A percentile compares a stretch with the other conserved stretches of the same genome.
Conservation (phyloP, 2,329 filamentous ascomycete species). For the Neofusicoccum sp. region DNA sequence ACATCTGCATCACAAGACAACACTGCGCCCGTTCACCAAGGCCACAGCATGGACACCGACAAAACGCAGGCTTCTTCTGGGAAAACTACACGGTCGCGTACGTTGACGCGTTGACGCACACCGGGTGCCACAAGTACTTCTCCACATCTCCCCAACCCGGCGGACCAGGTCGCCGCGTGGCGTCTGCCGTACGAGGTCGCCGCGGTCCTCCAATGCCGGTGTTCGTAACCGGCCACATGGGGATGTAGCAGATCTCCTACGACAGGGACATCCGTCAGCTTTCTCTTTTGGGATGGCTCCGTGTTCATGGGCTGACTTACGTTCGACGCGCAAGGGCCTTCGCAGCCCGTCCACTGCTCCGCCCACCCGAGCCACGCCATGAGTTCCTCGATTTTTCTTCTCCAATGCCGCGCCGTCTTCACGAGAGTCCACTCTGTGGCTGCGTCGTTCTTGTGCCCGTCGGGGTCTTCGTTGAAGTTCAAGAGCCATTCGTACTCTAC, state of each 20-base stretch:
- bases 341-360: conserved; percentile 45
- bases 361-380: conserved; percentile 54
- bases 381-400: conserved; percentile 37
- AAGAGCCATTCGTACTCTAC: conserved; percentile 43
- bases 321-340: conserved; percentile 42
- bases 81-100: background rate
- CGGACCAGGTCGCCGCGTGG: background rate
- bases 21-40: too few relatives aligned
- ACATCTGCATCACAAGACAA: too few relatives aligned
- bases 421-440: too few relatives aligned
- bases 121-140: conserved; percentile 21
- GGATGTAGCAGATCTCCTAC: conserved; percentile 48
- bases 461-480: conserved; percentile 25
- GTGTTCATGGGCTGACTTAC: conserved; percentile 11
- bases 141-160: conserved; percentile 2
- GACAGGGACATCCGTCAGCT: background rate
- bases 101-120: conserved; percentile 20
- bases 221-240: conserved; percentile 48
- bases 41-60: too few relatives aligned
- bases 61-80: background rate
- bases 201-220: background rate
- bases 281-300: too few relatives aligned
- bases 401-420: background rate
- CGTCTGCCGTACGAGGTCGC: background rate
- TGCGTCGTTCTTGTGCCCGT: background rate